These are phyloP conservation scores for Moelleriella libera DNA, from an alignment of 2,329 filamentous ascomycete genomes.

Conservation along the genomic window DNA sequence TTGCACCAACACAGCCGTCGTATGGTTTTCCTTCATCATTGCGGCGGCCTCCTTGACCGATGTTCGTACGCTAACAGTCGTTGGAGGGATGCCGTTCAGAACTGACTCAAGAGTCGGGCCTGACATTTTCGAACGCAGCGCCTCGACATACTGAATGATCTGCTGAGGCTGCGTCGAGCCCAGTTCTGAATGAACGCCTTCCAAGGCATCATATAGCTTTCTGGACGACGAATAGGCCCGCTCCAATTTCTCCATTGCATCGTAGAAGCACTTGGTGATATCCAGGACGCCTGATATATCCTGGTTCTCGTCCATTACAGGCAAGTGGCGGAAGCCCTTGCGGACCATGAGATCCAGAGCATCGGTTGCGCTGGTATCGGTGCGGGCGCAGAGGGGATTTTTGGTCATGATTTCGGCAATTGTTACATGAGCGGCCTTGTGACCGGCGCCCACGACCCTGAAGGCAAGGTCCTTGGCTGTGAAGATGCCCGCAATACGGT, in stretches of 20 bases:
- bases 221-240: constrained; percentile 95
- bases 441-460: constrained; percentile 80
- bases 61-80: constrained; percentile 88
- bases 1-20: constrained; percentile 88
- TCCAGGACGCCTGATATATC: constrained; percentile 96
- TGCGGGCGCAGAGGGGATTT: constrained; percentile 93
- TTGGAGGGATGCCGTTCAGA: constrained; percentile 79
- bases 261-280: constrained; percentile 99
- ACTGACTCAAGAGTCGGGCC: constrained; percentile 93
- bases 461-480: constrained; percentile 98
- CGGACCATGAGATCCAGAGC: constrained; percentile 95
- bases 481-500: constrained; percentile 96
- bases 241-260: constrained; percentile 99
- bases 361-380: constrained; percentile 95
- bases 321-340: constrained; percentile 93
- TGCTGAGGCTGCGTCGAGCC: constrained; percentile 94
- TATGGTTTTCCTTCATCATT: constrained; percentile 98
- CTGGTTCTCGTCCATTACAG: constrained; percentile 99
- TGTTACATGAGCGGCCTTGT: constrained; percentile 79
- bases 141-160: constrained; percentile 98
- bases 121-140: constrained; percentile 90
- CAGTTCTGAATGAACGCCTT: constrained; percentile 94
- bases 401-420: constrained; percentile 99
- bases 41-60: constrained; percentile 91
- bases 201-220: constrained; percentile 91